Evolutionary conservation across 106 monocot genomes (phyloP), one percentile per base, ranked within the genome.

Genomic region (Vanilla planifolia): DNA sequence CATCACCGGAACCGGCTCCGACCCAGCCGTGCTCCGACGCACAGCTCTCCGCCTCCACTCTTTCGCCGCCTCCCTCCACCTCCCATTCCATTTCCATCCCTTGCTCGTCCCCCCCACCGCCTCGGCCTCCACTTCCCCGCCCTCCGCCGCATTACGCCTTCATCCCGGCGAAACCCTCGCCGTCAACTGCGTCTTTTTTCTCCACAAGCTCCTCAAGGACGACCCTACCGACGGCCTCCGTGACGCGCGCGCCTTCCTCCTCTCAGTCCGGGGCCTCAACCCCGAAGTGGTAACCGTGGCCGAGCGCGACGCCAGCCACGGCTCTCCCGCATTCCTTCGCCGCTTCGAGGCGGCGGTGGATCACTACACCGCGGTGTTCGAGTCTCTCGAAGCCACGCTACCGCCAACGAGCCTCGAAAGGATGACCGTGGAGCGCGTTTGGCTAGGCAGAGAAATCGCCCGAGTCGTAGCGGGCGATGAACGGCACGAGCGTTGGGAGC

Each of bases 261-360:
- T 24, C 6, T 36, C 70, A 1, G 22, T 92, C 6, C 68, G 60
- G 33, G 63, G 77, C 19, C 77, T 92, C 88, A 73, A 73, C 50
- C 98, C 98, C 4, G 77, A 66, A 7, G 77, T 98, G 51, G 59
- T 98, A 34, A 80, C 98, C n/a, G 65, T 98, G n/a, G 79, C 92
- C 0, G 98, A 98, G 75, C 64, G 65, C 32, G 98, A 98, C 26
- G 85, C 77, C 3, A 66, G 40, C 48, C 63, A 71, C 68, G 66
- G 51, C 35, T 63, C 74, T 0, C 64, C 75, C 0, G 13, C 48
- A 0, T 87, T 98, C 61, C 34, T 84, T 50, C 74, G 76, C 55
- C 56, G 86, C 51, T 80, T 98, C 58, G 55, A 57, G 36, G 84
- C 73, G 35, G 81, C 90, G 2, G 10, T 91, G 43, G 91, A 88